Percentiles rank a stretch among this genome's conserved stretches.
These are phyloP conservation scores for Arabis alpina DNA, from an alignment of 345 rosid genomes.

Conservation along the genomic window DNA sequence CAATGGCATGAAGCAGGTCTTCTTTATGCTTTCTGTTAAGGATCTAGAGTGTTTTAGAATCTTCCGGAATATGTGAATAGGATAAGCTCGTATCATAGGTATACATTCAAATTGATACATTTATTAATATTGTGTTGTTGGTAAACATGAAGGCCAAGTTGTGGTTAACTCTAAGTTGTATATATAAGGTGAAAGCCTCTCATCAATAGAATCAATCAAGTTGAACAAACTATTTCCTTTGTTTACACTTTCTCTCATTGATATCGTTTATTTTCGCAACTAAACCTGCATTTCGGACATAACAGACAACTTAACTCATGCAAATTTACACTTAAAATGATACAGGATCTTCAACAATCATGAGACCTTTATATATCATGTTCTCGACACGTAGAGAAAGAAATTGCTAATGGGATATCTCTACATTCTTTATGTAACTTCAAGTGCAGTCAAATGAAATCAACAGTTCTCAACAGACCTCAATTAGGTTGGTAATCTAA, in stretches of 20 bases:
- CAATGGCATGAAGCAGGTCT: constrained; percentile 76
- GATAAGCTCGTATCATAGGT: too few relatives aligned
- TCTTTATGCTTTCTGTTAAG: constrained; percentile 83
- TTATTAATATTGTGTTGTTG: too few relatives aligned
- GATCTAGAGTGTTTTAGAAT: too few relatives aligned
- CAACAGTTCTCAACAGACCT: neutral
- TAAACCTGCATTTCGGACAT: constrained; percentile 60
- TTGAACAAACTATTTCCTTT: too few relatives aligned
- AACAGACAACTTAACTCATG: constrained; percentile 3
- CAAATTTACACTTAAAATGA: neutral
- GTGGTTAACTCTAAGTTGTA: too few relatives aligned
- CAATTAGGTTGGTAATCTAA: constrained; percentile 6
- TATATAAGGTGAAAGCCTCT: too few relatives aligned
- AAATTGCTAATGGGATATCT: constrained; percentile 18
- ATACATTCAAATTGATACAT: too few relatives aligned
- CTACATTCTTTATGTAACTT: neutral
- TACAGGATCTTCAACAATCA: constrained; percentile 15
- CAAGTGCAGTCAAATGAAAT: constrained; percentile 20
- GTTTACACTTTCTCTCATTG: constrained; percentile 79
- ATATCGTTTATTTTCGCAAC: constrained; percentile 93
- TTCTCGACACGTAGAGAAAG: neutral
- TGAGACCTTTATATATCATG: neutral
- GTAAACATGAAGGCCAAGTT: too few relatives aligned
- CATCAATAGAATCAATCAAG: too few relatives aligned
- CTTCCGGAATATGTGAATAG: too few relatives aligned